Percentiles rank a stretch among this genome's conserved stretches.
These are phyloP conservation scores for Daldinia grandis DNA, from an alignment of 495 filamentous ascomycete genomes.

Conservation along the genomic window DNA sequence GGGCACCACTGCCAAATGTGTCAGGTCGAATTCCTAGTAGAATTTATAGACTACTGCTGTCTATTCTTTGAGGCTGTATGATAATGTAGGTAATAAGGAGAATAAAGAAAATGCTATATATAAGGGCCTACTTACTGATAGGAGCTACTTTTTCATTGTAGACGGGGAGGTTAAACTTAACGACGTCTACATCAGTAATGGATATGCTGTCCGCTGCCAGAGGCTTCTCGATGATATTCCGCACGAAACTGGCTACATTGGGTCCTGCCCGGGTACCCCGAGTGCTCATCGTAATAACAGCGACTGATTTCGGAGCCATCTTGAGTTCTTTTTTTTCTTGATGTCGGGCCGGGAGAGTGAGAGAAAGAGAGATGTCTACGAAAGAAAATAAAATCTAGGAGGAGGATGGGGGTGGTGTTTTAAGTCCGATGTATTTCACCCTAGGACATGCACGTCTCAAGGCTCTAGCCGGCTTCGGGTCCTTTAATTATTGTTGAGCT, in stretches of 20 bases:
- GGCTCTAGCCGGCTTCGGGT: background rate
- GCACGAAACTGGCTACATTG: slow-evolving; percentile 47
- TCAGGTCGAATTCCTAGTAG: background rate
- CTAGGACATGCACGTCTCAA: background rate
- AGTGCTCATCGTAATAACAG: slow-evolving; percentile 52
- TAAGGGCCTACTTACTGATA: slow-evolving; percentile 40
- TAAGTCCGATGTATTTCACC: background rate
- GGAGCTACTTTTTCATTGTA: slow-evolving; percentile 64
- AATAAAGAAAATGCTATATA: background rate
- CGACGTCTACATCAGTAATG: slow-evolving; percentile 58
- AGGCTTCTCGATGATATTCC: slow-evolving; percentile 44
- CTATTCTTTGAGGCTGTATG: background rate
- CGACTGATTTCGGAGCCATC: slow-evolving; percentile 49
- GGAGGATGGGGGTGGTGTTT: background rate
- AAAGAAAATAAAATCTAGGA: background rate
- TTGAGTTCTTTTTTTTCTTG: slow-evolving; percentile 4
- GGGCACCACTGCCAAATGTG: slow-evolving; percentile 45
- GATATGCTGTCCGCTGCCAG: slow-evolving; percentile 32
- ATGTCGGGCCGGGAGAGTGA: background rate
- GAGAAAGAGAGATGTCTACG: background rate
- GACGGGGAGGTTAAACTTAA: slow-evolving; percentile 63
- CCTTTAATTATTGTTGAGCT: background rate
- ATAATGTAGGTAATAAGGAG: background rate
- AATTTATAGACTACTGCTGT: background rate
- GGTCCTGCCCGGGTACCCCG: slow-evolving; percentile 50